Conservation (phyloP, 78 protist genomes). For the Isochrysis galbana region DNA sequence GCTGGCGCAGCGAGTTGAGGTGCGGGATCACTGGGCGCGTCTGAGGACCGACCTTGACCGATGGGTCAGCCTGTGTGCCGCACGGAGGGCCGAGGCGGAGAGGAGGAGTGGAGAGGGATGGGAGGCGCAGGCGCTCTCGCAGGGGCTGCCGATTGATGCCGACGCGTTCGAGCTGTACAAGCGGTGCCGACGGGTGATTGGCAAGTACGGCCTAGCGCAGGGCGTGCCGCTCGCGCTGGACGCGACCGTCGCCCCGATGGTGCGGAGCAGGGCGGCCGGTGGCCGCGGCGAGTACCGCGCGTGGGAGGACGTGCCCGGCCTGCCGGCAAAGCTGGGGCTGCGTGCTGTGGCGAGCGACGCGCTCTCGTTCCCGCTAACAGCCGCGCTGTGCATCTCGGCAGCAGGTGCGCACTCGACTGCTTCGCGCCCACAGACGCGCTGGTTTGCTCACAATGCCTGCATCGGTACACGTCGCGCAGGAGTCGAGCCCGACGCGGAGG, state of each 20-base stretch:
- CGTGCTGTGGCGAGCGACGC: neutral
- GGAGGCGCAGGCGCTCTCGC: neutral
- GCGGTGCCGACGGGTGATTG: neutral
- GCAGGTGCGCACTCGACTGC: no score
- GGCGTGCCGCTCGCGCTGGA: neutral
- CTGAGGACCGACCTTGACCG: neutral
- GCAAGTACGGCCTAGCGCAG: neutral
- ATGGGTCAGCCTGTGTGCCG: neutral
- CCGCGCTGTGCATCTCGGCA: neutral
- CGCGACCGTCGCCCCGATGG: neutral
- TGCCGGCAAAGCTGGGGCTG: neutral
- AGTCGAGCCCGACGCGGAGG: neutral
- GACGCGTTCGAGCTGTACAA: neutral
- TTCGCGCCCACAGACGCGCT: no score
- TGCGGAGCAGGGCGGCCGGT: neutral
- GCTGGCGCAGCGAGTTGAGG: no score
- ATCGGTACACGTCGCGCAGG: no score
- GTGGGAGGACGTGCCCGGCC: no score
- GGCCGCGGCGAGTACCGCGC: neutral
- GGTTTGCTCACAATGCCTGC: neutral
- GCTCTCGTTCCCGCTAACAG: constrained; percentile 8
- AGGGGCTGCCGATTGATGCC: neutral
- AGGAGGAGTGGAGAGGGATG: neutral
- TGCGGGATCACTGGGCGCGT: no score
- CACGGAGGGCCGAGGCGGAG: neutral